These are phyloP conservation scores for Cercospora zeina DNA, from an alignment of 2,329 filamentous ascomycete species.

Conservation along the genomic window DNA sequence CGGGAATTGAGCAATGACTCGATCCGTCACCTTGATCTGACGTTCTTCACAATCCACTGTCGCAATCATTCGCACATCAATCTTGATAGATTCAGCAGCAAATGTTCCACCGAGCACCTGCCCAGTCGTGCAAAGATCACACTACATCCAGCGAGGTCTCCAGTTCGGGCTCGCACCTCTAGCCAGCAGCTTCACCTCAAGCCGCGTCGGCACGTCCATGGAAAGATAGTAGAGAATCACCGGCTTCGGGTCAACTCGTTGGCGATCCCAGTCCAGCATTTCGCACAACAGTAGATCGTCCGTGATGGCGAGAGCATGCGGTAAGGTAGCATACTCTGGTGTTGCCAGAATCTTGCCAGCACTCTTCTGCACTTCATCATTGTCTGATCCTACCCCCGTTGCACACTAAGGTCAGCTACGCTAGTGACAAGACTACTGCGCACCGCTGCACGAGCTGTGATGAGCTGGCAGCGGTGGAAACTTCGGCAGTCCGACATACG, in stretches of 20 bases:
- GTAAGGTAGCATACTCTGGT: not conserved
- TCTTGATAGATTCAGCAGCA: not conserved
- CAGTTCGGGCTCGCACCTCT: not conserved
- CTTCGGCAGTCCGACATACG: slow-evolving; percentile 1
- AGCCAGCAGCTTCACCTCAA: not conserved
- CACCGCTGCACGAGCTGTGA: slow-evolving; percentile 16
- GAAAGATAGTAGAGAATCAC: not conserved
- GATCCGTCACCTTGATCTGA: not conserved
- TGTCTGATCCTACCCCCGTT: not conserved
- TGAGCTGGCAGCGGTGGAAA: slow-evolving; percentile 12
- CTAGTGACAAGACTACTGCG: slow-evolving; percentile 10
- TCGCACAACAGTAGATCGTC: not conserved
- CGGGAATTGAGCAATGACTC: not conserved
- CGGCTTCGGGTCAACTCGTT: not conserved
- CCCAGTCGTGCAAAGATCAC: not conserved
- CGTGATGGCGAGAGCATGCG: not conserved
- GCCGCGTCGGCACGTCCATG: not conserved
- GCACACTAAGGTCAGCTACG: not conserved
- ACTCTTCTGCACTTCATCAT: not conserved
- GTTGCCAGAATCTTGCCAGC: not conserved
- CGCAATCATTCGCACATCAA: not conserved
- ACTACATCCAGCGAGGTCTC: not conserved
- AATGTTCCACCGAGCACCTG: not conserved
- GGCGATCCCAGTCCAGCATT: not conserved
- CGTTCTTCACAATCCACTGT: not conserved